These are phyloP conservation scores for Herpetomonas samuelpessoai DNA, from an alignment of 208 protist genomes.

Conservation along the genomic window DNA sequence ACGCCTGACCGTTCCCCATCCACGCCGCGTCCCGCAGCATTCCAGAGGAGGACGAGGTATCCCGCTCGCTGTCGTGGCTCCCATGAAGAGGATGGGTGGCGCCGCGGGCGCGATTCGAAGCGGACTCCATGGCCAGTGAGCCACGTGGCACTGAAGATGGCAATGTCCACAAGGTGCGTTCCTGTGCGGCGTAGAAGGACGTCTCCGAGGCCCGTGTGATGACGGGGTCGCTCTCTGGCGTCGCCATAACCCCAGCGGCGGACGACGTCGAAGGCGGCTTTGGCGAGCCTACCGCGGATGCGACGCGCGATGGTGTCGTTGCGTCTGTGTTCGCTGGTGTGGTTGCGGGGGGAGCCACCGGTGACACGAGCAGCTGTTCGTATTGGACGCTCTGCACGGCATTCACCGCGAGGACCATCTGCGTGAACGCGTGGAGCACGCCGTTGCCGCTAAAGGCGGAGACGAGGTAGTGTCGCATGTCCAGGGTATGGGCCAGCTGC, in stretches of 20 bases:
- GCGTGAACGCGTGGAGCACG: conserved; percentile 41
- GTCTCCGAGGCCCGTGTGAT: background rate
- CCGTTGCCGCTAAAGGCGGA: conserved; percentile 35
- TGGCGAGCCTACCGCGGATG: too few relatives aligned
- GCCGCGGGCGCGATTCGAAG: too few relatives aligned
- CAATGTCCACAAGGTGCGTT: background rate
- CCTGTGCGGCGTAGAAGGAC: background rate
- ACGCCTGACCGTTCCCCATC: too few relatives aligned
- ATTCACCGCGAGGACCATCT: conserved; percentile 38
- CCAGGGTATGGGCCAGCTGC: conserved; percentile 32
- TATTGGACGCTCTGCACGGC: conserved; percentile 31
- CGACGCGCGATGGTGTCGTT: too few relatives aligned
- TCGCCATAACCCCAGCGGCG: too few relatives aligned
- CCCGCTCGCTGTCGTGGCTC: too few relatives aligned
- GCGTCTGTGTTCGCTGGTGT: background rate
- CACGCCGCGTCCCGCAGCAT: too few relatives aligned
- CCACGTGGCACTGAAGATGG: background rate
- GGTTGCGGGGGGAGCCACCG: background rate
- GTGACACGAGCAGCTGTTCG: background rate
- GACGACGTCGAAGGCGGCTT: too few relatives aligned
- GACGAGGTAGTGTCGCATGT: conserved; percentile 37
- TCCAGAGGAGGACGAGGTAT: too few relatives aligned
- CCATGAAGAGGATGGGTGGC: too few relatives aligned
- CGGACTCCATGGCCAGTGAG: background rate
- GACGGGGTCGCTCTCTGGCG: background rate